These are phyloP conservation scores for Funneliformis geosporum DNA, from an alignment of 192 early-diverging fungal genomes.

Conservation along the genomic window DNA sequence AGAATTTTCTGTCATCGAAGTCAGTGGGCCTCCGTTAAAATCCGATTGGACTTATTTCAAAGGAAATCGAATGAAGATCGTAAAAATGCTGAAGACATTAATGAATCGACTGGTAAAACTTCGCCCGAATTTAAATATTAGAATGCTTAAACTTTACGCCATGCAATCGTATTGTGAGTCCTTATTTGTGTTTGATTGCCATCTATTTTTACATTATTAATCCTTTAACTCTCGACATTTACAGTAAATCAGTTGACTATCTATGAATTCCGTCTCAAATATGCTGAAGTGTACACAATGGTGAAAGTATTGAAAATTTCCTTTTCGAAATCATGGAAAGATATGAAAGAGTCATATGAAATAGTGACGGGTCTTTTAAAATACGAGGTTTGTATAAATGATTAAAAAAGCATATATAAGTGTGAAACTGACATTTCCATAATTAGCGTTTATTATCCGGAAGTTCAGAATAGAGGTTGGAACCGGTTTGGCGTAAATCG, in stretches of 20 bases:
- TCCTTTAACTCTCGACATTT: not conserved
- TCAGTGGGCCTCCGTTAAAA: conserved; percentile 14
- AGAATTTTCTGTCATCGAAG: conserved; percentile 8
- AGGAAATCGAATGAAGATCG: conserved; percentile 13
- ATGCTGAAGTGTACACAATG: conserved; percentile 13
- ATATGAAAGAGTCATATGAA: not conserved
- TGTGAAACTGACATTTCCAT: not conserved
- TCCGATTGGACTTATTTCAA: conserved; percentile 15
- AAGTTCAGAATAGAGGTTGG: conserved; percentile 9
- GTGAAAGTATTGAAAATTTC: conserved; percentile 8
- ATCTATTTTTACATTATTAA: conserved; percentile 15
- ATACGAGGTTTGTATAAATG: conserved; percentile 15
- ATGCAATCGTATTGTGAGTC: conserved; percentile 24
- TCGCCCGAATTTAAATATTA: conserved; percentile 3
- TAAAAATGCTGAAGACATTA: conserved; percentile 17
- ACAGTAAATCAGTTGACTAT: conserved; percentile 21
- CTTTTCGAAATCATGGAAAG: conserved; percentile 16
- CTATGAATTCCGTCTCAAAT: conserved; percentile 27
- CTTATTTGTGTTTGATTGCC: not conserved
- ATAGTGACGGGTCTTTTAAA: conserved; percentile 10
- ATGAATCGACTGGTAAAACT: conserved; percentile 15
- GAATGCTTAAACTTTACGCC: not conserved
- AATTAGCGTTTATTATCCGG: conserved; percentile 8
- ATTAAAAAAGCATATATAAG: conserved; percentile 10
- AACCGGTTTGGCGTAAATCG: too few relatives aligned